These are phyloP conservation scores for Dipteronia sinensis DNA, from an alignment of 345 rosid genomes.

Conservation along the genomic window DNA sequence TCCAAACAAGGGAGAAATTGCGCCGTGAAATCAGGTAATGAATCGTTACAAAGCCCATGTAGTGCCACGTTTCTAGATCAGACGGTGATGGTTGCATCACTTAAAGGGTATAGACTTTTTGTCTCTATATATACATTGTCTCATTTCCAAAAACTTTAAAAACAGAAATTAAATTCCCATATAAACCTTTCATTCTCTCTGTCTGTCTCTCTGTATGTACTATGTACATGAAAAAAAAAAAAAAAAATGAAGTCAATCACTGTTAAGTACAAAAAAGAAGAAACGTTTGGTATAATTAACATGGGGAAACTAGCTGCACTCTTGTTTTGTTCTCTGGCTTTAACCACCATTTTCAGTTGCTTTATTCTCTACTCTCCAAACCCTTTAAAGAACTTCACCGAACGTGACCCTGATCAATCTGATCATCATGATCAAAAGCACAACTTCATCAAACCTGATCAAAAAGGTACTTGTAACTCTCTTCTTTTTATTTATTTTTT, in stretches of 20 bases:
- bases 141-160: not conserved
- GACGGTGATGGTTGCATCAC: too few relatives aligned
- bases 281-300: constrained; percentile 33
- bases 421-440: constrained; percentile 34
- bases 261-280: constrained; percentile 31
- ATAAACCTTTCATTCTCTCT: not conserved
- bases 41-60: not conserved
- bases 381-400: constrained; percentile 37
- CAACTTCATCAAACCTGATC: constrained; percentile 24
- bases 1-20: not conserved
- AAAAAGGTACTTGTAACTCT: constrained; percentile 13
- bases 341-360: constrained; percentile 53
- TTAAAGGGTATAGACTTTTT: too few relatives aligned
- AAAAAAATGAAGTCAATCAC: constrained; percentile 30
- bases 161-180: not conserved
- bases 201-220: not conserved
- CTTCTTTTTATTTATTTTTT: not conserved
- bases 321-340: constrained; percentile 42
- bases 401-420: constrained; percentile 18
- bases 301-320: constrained; percentile 43
- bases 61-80: constrained; percentile 11
- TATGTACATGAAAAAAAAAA: not conserved
- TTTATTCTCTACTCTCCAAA: constrained; percentile 56
- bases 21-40: constrained; percentile 26
- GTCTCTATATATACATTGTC: too few relatives aligned